Base-by-base conservation (phyloP, 352 stramenopile species). In the Phytophthora hibernalis region DNA sequence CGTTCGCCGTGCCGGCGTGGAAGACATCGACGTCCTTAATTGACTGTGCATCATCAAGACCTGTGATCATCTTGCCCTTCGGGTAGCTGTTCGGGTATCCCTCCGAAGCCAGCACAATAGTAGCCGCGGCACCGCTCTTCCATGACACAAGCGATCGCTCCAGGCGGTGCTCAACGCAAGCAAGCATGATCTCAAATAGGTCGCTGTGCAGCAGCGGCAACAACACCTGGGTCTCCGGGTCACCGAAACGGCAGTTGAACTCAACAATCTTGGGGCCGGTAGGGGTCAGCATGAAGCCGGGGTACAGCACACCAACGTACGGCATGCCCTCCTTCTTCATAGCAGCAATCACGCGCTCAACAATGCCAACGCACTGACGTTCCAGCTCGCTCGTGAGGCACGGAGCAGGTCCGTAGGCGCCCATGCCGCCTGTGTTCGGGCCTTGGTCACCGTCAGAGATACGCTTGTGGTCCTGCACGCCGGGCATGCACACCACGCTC, bases 211-310 rank as follows among this genome's bases (percentile, higher is more conserved):
- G 85, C 21, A 99, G 85, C 30, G 98, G 97, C 43, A 99, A 85
- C 33, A 99, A 70, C 28, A 99, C 97, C 62, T 99, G 96, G 1
- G 98, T 99, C 85, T 99, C 98, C 12, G 98, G 98, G 78, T 99
- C 98, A 59, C 98, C 98, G 66, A 99, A 99, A 56, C 98, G 94
- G 72, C 97, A 99, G 82, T 99, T 99, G 77, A 98, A 99, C 90
- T 99, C 98, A 16, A 99, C 89, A 26, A 99, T 96, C 70, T 98
- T 98, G 5, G 97, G 96, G 15, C 89, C 90, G 1, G 53, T 85
- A 3, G 79, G 80, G 30, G 87, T 97, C 12, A 97, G 71, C 97
- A 99, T 99, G 80, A 99, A 99, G 50, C 98, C 98, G 33, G 96
- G 96, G 82, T 99, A 99, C 26, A 99, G 83, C 21, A 99, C 91